Conservation (phyloP, 495 filamentous ascomycete genomes). For the Talaromyces trachyspermus region DNA sequence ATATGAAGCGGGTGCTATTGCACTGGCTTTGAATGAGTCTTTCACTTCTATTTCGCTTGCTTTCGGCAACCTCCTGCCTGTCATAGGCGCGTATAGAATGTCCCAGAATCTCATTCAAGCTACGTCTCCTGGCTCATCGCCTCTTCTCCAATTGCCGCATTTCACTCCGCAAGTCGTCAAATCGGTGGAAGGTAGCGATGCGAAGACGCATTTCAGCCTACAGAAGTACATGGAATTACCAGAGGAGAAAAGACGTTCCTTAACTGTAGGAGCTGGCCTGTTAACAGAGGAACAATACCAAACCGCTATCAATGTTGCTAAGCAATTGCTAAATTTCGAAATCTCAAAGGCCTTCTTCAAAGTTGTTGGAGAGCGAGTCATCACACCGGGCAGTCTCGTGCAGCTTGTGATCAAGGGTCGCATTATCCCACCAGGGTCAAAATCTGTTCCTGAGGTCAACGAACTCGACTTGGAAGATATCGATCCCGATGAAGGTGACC, state of each 20-base stretch:
- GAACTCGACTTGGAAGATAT: conserved; percentile 78
- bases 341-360: conserved; percentile 98
- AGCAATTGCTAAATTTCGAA: conserved; percentile 71
- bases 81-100: conserved; percentile 72
- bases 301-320: conserved; percentile 64
- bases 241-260: conserved; percentile 61
- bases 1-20: conserved; percentile 76
- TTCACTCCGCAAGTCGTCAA: conserved; percentile 70
- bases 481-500: conserved; percentile 87
- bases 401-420: conserved; percentile 93
- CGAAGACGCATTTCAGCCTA: conserved; percentile 67
- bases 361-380: conserved; percentile 85
- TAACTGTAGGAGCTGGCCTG: conserved; percentile 61
- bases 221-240: conserved; percentile 82
- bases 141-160: conserved; percentile 86
- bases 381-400: conserved; percentile 88
- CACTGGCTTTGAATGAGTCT: conserved; percentile 74
- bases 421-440: conserved; percentile 75
- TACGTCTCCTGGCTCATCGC: conserved; percentile 70
- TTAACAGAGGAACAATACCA: conserved; percentile 70
- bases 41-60: conserved; percentile 81
- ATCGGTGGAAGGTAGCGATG: conserved; percentile 63
- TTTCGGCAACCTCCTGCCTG: conserved; percentile 73
- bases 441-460: conserved; percentile 63
- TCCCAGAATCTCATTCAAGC: conserved; percentile 88